Evolutionary conservation across 495 filamentous ascomycete genomes (phyloP), one percentile per base, ranked within the genome.

Genomic region (Penicillium steckii): DNA sequence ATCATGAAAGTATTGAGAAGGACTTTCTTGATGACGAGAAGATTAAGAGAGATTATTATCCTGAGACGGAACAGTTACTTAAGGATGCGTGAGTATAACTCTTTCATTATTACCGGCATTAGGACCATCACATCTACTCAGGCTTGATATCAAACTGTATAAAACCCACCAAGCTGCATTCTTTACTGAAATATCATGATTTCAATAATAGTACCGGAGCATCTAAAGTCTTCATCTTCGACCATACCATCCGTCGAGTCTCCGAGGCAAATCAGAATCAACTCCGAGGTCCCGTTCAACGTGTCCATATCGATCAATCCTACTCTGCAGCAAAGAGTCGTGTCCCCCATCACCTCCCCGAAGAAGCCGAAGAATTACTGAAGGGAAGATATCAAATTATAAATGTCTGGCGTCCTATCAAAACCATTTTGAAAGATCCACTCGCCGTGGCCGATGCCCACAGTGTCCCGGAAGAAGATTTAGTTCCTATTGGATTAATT

Each of bases 331-430:
- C 81, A 2, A 64, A 75, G 0, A 72, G 73, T 24, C 77, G 84
- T 12, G 84, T 89, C 25, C 46, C 69, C 19, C 70, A 81, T 67
- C 84, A 88, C 52, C 75, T 89, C 1, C 84, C 80, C 1, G 80
- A 79, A 8, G 83, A 88, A 26, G 85, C 85, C 1, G 72, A 77
- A 2, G 65, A 74, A 60, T 76, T 91, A 0, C 65, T 86, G 6
- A 75, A 83, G 56, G 80, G 80, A 19, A 79, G 86, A 7, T 85
- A 82, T 60, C 85, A 90, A 62, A 87, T 90, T 63, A 88, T 91
- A 71, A 90, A 90, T 55, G 86, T 89, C 50, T 90, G 86, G 87
- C 82, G 87, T 0, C 86, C 87, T 1, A 88, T 90, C 57, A 79
- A 79, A 52, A 77, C 77, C 0, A 81, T 89, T 42, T 62, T 72